Conservation (phyloP, 768 basidiomycete species). For the Galerina sulciceps region DNA sequence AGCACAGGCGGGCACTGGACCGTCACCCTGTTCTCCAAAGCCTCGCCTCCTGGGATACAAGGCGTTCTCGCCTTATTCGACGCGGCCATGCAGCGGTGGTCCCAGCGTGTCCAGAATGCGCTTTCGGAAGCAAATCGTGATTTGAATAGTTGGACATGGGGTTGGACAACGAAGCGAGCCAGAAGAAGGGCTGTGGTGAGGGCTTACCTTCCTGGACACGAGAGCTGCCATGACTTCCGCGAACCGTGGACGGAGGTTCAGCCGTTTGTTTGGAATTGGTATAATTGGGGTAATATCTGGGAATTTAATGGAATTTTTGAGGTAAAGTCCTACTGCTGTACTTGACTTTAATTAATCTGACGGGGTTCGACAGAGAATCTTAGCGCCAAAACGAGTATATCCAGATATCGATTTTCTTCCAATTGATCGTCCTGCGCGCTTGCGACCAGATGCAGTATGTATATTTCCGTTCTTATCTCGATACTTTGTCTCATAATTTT, state of each 20-base stretch:
- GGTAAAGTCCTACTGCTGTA: conserved; percentile 36
- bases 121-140: conserved; percentile 21
- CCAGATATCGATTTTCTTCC: conserved; percentile 61
- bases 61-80: conserved; percentile 61
- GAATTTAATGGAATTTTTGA: conserved; percentile 62
- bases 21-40: conserved; percentile 48
- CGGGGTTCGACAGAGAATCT: conserved; percentile 35
- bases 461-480: background rate
- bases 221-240: conserved; percentile 57
- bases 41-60: conserved; percentile 48
- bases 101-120: conserved; percentile 49
- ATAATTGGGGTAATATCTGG: conserved; percentile 68
- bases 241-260: conserved; percentile 50
- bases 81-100: conserved; percentile 61
- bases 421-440: conserved; percentile 63
- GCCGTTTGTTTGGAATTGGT: conserved; percentile 53
- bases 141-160: background rate
- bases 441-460: conserved; percentile 70
- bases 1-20: conserved; percentile 78
- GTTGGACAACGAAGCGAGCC: conserved; percentile 24
- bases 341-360: background rate
- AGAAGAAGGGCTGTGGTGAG: conserved; percentile 51
- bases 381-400: conserved; percentile 41
- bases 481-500: background rate
- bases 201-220: conserved; percentile 68